A percentile compares a stretch with the other conserved stretches of the same genome.
Evolutionary conservation across 2,329 filamentous ascomycete species (phyloP).

Genomic region (Blastomyces silverae): DNA sequence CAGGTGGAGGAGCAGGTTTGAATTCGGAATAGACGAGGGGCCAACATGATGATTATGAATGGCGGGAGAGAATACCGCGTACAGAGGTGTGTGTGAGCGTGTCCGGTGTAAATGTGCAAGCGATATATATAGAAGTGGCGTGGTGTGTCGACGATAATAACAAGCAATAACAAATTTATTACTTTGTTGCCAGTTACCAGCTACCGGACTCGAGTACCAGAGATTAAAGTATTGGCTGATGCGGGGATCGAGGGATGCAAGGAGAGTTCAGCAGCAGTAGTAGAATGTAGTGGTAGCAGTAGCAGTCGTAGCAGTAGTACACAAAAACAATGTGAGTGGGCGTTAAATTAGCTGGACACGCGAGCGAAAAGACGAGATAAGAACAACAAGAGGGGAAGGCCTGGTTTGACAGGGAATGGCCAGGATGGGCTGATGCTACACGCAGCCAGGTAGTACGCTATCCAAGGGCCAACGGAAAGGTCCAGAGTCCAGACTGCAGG

Average conservation of each 20-base stretch:
- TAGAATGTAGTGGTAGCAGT: background rate
- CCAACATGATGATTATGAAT: conserved; percentile 34
- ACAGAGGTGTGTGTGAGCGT: conserved; percentile 12
- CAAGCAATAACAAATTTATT: background rate
- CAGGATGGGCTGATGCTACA: background rate
- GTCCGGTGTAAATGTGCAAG: conserved; percentile 10
- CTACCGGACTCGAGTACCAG: background rate
- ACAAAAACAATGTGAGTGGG: background rate
- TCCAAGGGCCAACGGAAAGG: conserved; percentile 2
- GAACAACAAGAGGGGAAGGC: background rate
- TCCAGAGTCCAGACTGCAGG: background rate
- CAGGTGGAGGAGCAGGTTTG: conserved; percentile 33
- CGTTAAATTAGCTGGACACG: background rate
- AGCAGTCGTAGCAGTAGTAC: background rate
- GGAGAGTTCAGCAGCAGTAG: background rate
- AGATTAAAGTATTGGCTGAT: background rate
- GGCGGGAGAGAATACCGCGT: background rate
- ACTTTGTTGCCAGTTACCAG: background rate
- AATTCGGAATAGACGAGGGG: conserved; percentile 45
- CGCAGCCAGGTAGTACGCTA: background rate
- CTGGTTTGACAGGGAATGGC: background rate
- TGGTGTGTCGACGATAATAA: background rate
- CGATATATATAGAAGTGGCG: conserved; percentile 3
- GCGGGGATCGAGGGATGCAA: background rate
- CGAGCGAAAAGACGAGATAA: background rate